Evolutionary conservation across 177 flowering plant genomes (phyloP).

Genomic region (Telopea speciosissima): DNA sequence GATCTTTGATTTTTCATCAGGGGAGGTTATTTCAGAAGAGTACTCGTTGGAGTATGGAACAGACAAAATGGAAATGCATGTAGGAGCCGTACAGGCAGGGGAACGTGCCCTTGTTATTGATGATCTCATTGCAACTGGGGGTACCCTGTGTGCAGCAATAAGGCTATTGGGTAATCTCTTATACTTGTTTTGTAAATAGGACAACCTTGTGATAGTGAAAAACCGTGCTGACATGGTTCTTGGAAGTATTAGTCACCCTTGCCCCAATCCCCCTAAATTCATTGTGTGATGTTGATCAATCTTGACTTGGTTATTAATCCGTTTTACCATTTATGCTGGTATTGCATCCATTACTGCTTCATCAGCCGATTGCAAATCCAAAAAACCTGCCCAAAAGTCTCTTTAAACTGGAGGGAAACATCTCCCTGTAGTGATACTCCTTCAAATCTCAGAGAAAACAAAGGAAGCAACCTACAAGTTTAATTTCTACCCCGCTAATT

Average conservation of each 20-base stretch:
- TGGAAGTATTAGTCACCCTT: neutral
- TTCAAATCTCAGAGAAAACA: no score
- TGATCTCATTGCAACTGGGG: slow-evolving; percentile 97
- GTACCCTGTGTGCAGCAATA: slow-evolving; percentile 83
- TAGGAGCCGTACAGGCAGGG: slow-evolving; percentile 86
- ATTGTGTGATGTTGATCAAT: neutral
- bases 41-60: slow-evolving; percentile 94
- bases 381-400: no score
- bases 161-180: slow-evolving; percentile 59
- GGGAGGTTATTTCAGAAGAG: slow-evolving; percentile 89
- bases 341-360: neutral
- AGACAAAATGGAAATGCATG: slow-evolving; percentile 93
- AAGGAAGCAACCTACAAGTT: no score
- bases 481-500: no score
- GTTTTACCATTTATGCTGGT: neutral
- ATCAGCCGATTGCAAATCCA: neutral
- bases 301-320: no score
- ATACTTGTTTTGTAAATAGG: neutral
- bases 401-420: no score
- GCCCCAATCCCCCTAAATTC: neutral
- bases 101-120: slow-evolving; percentile 84
- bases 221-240: neutral
- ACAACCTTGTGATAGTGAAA: no score
- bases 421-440: no score
- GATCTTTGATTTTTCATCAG: slow-evolving; percentile 28